Evolutionary conservation across 2,329 filamentous ascomycete species (phyloP), one percentile per base, ranked within the genome.

Genomic region (Harringtonia lauricola): DNA sequence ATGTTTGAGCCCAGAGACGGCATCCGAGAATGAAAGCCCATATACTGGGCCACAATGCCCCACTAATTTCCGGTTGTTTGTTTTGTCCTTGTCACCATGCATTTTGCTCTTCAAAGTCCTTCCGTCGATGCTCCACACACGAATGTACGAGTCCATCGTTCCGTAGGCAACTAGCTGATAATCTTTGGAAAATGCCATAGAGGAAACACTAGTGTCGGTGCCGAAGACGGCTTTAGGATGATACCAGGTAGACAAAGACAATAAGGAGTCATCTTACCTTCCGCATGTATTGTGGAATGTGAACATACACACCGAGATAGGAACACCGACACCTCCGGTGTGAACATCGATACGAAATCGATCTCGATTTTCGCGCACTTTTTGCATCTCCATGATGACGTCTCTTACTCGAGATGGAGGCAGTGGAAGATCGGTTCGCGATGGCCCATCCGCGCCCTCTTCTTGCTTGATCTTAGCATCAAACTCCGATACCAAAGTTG

Each of bases 251-350:
- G n/a, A n/a, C 17, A 21, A 21, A 8, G 2, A 21, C 22, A 12
- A 12, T 8, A 22, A n/a, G 36, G 12, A 34, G 15, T 3, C 4
- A 13, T n/a, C 77, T 68, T 66, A 89, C 86, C 79, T 84, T 62
- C 94, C 88, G 50, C 88, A 81, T 0, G 86, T 94, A 62, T 98
- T 98, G 68, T 98, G 92, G 57, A 96, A 95, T 1, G 92, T 98
- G 60, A 94, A 95, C 85, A 96, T 96, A 68, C 86, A 92, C 21
- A 94, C 82, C 55, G 88, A 94, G 47, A 95, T 72, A 22, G 81
- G 81, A 43, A 87, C 79, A 14, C 89, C 87, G 41, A 89, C 75
- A 9, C 89, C 90, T 15, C 87, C 86, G 13, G 85, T 90, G 29
- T 84, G 78, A 18, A 81, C 79, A 47, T 94, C 86, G 45, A 96